Evolutionary conservation across 2,329 filamentous ascomycete species (phyloP).

Genomic region (Aspergillus vadensis): DNA sequence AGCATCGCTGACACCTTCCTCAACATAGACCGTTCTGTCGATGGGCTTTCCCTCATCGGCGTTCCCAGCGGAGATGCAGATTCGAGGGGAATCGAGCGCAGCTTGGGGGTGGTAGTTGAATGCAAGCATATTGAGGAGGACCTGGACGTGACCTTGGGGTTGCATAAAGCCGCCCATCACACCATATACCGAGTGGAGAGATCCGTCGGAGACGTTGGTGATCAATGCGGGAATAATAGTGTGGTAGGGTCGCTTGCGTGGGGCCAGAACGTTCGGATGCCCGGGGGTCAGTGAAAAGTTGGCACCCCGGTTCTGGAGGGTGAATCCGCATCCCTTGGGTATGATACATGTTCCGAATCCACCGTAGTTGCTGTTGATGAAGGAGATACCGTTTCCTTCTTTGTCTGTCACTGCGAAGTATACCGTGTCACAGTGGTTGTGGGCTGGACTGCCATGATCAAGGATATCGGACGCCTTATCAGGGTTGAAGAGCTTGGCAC

Average conservation of each 20-base stretch:
- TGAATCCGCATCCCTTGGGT: conserved; percentile 84
- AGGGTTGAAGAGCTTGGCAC: conserved; percentile 63
- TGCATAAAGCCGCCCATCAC: conserved; percentile 99
- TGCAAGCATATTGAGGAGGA: conserved; percentile 83
- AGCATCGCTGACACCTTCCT: conserved; percentile 75
- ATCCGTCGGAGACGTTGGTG: conserved; percentile 73
- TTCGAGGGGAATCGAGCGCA: conserved; percentile 84
- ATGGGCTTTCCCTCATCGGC: conserved; percentile 60
- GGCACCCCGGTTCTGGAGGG: conserved; percentile 86
- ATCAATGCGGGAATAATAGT: conserved; percentile 95
- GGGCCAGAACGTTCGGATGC: conserved; percentile 80
- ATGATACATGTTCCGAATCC: conserved; percentile 86
- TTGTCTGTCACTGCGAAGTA: conserved; percentile 86
- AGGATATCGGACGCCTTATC: conserved; percentile 55
- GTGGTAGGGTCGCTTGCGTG: conserved; percentile 89
- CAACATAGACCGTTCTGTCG: conserved; percentile 71
- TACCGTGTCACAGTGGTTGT: conserved; percentile 86
- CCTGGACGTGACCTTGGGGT: conserved; percentile 93
- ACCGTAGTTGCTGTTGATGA: conserved; percentile 94
- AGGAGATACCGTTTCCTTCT: conserved; percentile 85
- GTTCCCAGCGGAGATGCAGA: conserved; percentile 80
- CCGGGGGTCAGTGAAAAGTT: conserved; percentile 72
- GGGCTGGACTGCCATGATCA: conserved; percentile 77
- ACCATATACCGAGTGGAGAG: conserved; percentile 82
- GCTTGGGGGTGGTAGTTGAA: conserved; percentile 82